Evolutionary conservation across 441 rosid genomes (phyloP).

Genomic region (Isatis lusitanica): DNA sequence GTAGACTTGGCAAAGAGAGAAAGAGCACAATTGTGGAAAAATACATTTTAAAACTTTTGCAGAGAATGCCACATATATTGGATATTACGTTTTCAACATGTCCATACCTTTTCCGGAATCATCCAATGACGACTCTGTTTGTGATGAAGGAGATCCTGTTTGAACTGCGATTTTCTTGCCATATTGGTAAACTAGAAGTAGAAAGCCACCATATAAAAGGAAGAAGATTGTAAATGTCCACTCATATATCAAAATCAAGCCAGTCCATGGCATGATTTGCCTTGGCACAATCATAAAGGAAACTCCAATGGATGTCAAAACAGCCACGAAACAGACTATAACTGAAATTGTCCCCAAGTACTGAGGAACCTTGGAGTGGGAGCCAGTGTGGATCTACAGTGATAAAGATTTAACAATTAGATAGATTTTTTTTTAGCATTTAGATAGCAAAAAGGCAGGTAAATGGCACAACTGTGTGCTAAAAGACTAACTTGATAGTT

Average conservation of each 20-base stretch:
- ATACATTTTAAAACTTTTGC: neutral
- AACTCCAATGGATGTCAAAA: constrained; percentile 55
- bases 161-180: constrained; percentile 64
- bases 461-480: neutral
- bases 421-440: neutral
- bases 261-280: constrained; percentile 98
- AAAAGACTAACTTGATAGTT: constrained; percentile 55
- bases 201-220: constrained; percentile 73
- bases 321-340: constrained; percentile 51
- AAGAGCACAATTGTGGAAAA: no score
- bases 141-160: constrained; percentile 45
- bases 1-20: no score
- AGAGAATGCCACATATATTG: neutral
- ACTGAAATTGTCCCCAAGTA: constrained; percentile 71
- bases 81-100: neutral
- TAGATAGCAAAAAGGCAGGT: neutral
- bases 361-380: constrained; percentile 62
- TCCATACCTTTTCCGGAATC: constrained; percentile 78
- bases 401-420: neutral
- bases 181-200: constrained; percentile 58
- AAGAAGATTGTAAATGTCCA: constrained; percentile 83
- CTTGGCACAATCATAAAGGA: constrained; percentile 72
- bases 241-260: constrained; percentile 80
- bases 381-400: constrained; percentile 49
- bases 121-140: constrained; percentile 49